Percentiles rank a stretch among this genome's conserved stretches.
Conservation (phyloP, 345 rosid genomes). For the Eucalyptus regnans region DNA sequence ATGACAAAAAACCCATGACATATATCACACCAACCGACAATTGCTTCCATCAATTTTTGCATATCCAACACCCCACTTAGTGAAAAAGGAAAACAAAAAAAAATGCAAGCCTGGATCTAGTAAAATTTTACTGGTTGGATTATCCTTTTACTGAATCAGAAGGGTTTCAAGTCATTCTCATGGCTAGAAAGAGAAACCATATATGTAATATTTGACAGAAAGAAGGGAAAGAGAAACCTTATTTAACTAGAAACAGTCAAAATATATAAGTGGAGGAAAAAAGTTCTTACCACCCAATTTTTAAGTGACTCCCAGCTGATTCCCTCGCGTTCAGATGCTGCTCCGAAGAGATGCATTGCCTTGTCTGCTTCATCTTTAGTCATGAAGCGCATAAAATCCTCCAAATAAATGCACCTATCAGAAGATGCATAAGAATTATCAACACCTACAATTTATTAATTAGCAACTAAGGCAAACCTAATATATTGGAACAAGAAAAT, state of each 20-base stretch:
- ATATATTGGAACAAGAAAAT: not conserved
- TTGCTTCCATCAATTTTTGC: not conserved
- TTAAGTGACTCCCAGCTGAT: conserved; percentile 26
- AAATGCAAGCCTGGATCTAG: not conserved
- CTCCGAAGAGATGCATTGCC: conserved; percentile 18
- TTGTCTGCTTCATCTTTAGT: conserved; percentile 20
- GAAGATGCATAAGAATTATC: not conserved
- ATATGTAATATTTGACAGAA: not conserved
- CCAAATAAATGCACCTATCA: conserved; percentile 9
- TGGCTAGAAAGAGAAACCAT: not conserved
- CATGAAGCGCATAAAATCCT: conserved; percentile 30
- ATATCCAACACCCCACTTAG: not conserved
- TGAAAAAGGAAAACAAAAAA: not conserved
- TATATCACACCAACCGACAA: not conserved
- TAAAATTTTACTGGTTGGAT: not conserved
- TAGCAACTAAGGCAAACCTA: not conserved
- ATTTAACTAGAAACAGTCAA: not conserved
- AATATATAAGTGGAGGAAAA: not conserved
- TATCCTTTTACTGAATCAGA: not conserved
- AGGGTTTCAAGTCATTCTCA: not conserved
- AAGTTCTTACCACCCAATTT: conserved; percentile 22
- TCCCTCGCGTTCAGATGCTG: conserved; percentile 4
- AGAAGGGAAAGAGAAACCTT: not conserved
- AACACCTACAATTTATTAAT: not conserved
- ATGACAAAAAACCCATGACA: not conserved